Evolutionary conservation across 148 eudicot genomes (phyloP), one percentile per base, ranked within the genome.

Genomic region (Dysphania ambrosioides): DNA sequence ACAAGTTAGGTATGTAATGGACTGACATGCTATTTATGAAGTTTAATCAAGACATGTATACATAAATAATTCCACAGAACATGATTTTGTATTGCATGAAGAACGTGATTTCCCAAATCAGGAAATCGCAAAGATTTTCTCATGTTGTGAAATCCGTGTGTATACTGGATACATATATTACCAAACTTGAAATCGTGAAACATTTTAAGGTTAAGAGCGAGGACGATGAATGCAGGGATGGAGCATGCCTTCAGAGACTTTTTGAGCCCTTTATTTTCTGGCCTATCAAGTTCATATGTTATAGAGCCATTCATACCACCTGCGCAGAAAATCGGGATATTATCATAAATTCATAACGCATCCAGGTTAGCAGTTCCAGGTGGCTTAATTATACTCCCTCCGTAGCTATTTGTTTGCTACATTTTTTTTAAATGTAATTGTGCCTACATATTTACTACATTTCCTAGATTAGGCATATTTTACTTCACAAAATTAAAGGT

Each of bases 291-390:
- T 85, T 92, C 99, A 80, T 83, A 85, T 57, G 86, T 74, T 73
- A 95, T 88, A 59, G 99, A 92, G 73, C 97, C 99, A 85, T 92
- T 95, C 94, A 95, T 92, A 72, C 99, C 99, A 77, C 98, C 98
- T 95, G 83, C 80, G 59, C 73, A 67, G n/a, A 51, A 68, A 78
- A 38, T 47, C 70, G 61, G 18, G 51, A 26, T 26, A 69, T 47
- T 19, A 6, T 16, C 59, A 79, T 66, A 72, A 53, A 13, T 4
- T 16, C 59, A 79, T 66, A 72, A 53, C 30, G 35, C 40, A 15
- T 34, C 26, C 5, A 32, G 24, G n/a, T 26, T 58, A 68, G 27
- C 57, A n/a, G 38, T 44, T 24, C 38, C 12, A 31, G 5, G 23
- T 40, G 16, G 3, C 0, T 6, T 7, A 26, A n/a, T n/a, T n/a